These are phyloP conservation scores for Escallonia herrerae DNA, from an alignment of 129 eudicot species.

Conservation along the genomic window DNA sequence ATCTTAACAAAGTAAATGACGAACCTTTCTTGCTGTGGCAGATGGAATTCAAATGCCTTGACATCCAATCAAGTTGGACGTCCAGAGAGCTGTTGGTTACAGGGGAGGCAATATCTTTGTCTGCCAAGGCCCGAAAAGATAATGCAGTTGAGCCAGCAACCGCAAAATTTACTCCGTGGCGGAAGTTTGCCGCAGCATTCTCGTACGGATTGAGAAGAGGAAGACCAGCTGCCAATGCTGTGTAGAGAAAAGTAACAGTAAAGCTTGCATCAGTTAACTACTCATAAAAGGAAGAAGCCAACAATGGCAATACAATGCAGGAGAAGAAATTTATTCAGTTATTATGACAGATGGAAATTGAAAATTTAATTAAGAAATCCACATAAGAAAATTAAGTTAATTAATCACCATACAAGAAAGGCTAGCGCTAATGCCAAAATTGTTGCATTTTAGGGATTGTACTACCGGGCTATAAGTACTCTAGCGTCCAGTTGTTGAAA, in stretches of 20 bases:
- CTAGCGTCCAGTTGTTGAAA: too few species aligned
- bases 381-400: too few species aligned
- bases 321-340: too few species aligned
- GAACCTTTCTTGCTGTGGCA: constrained; percentile 6
- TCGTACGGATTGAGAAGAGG: constrained; percentile 18
- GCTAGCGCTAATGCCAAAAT: too few species aligned
- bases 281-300: too few species aligned
- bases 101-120: not conserved
- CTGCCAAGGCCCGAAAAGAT: constrained; percentile 2
- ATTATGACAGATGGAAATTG: too few species aligned
- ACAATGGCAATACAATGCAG: too few species aligned
- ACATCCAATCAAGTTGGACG: constrained; percentile 27
- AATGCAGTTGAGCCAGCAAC: constrained; percentile 31
- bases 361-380: too few species aligned
- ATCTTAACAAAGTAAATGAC: not conserved
- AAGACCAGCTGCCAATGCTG: constrained; percentile 14
- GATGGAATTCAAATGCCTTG: constrained; percentile 15
- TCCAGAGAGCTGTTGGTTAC: constrained; percentile 16
- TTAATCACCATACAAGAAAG: too few species aligned
- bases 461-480: too few species aligned
- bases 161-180: constrained; percentile 27
- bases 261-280: not conserved
- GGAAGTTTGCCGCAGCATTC: constrained; percentile 1
- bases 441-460: too few species aligned
- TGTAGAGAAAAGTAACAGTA: not conserved